phyloP scores from a whole-genome alignment of 176 grass and related monocot species.

The Melocanna baccifera region DNA sequence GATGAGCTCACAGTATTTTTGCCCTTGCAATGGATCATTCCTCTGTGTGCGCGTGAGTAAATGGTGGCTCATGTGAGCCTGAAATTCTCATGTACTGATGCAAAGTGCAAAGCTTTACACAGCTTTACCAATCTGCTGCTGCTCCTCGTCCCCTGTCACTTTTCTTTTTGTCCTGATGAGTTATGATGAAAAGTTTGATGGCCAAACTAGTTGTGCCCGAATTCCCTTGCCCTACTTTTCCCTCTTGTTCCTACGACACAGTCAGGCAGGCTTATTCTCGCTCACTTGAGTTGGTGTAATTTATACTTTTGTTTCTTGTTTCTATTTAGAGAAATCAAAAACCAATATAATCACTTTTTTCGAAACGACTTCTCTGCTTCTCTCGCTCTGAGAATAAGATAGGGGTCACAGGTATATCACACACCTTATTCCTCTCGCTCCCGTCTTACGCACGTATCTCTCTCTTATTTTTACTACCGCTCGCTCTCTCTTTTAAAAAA shows the following conservation, averaged over 20 bases:
- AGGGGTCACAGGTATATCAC: too few species aligned
- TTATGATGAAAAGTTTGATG: constrained; percentile 43
- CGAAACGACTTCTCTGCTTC: too few species aligned
- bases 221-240: background rate
- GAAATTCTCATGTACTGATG: constrained; percentile 38
- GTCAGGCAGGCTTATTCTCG: background rate
- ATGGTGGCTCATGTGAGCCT: constrained; percentile 21
- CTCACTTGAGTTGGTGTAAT: background rate
- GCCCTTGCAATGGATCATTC: background rate
- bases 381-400: accelerated
- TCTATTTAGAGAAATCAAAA: too few species aligned
- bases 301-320: background rate
- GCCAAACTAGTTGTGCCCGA: constrained; percentile 18
- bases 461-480: too few species aligned
- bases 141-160: constrained; percentile 8
- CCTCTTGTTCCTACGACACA: background rate
- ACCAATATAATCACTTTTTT: too few species aligned
- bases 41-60: background rate
- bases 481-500: too few species aligned
- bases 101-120: constrained; percentile 45
- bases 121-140: constrained; percentile 37
- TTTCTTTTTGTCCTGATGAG: constrained; percentile 37
- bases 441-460: too few species aligned
- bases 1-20: constrained; percentile 12
- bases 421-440: too few species aligned